Evolutionary conservation across 1,284 basidiomycete genomes (phyloP).

Genomic region (Trichosporon faecale): DNA sequence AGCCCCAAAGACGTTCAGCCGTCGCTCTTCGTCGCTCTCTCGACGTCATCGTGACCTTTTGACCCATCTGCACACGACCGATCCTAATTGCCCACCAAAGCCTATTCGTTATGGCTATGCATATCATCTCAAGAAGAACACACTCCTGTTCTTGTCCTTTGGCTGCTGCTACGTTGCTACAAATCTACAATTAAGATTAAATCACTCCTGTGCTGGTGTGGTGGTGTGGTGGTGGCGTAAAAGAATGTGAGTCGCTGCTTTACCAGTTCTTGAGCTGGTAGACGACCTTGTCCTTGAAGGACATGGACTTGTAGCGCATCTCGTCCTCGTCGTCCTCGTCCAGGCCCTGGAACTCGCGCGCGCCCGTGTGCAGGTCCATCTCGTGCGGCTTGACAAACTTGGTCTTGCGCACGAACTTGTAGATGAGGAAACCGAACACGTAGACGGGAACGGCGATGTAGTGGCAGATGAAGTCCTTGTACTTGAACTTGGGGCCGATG

Average conservation of each 20-base stretch:
- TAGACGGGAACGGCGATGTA: slow-evolving; percentile 55
- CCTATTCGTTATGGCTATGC: not conserved
- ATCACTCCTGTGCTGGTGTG: not conserved
- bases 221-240: too few relatives aligned
- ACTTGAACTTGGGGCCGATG: slow-evolving; percentile 44
- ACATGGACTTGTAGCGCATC: slow-evolving; percentile 29
- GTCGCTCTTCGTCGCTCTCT: too few relatives aligned
- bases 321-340: slow-evolving; percentile 53
- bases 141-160: not conserved
- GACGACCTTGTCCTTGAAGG: slow-evolving; percentile 40
- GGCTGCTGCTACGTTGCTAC: slow-evolving; percentile 3
- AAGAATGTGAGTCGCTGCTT: not conserved
- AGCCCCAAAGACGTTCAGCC: too few relatives aligned
- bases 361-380: slow-evolving; percentile 65
- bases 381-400: slow-evolving; percentile 57
- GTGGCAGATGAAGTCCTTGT: slow-evolving; percentile 62
- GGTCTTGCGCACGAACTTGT: slow-evolving; percentile 61
- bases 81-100: too few relatives aligned
- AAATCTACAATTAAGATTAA: slow-evolving; percentile 3
- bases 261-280: slow-evolving; percentile 48
- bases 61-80: too few relatives aligned
- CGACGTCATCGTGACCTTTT: too few relatives aligned
- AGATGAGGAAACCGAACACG: slow-evolving; percentile 60
- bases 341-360: slow-evolving; percentile 65
- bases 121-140: not conserved